A percentile compares a stretch with the other conserved stretches of the same genome.
Conservation (phyloP, 2,329 filamentous ascomycete genomes). For the Thielaviopsis musarum region DNA sequence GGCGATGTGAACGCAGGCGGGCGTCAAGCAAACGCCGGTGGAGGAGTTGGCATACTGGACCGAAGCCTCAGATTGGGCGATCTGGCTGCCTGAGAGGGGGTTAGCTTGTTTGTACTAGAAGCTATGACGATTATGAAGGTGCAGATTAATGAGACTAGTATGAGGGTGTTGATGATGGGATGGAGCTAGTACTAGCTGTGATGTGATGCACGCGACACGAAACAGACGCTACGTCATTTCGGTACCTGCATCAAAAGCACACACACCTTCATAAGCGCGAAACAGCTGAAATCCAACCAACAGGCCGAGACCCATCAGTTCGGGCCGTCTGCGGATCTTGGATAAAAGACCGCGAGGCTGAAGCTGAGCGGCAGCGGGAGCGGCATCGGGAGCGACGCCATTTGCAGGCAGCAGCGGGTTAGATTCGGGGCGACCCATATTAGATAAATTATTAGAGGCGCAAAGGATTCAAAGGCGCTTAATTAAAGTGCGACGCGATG, state of each 20-base stretch:
- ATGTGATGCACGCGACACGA: neutral
- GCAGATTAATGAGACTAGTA: too few relatives aligned
- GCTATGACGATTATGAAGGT: neutral
- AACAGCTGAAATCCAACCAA: constrained; percentile 4
- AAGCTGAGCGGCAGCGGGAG: neutral
- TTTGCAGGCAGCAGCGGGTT: neutral
- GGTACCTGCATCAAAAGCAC: neutral
- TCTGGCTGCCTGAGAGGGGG: neutral
- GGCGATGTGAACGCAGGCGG: constrained; percentile 19
- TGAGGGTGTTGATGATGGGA: neutral
- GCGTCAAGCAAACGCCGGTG: constrained; percentile 15
- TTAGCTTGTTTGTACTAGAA: neutral
- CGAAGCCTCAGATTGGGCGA: neutral
- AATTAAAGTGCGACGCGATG: neutral
- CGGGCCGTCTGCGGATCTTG: neutral
- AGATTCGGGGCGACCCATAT: constrained; percentile 4
- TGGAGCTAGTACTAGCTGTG: too few relatives aligned
- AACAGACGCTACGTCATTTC: neutral
- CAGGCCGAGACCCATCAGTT: constrained; percentile 1
- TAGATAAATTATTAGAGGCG: constrained; percentile 13
- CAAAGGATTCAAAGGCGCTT: constrained; percentile 18
- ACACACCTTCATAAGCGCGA: constrained; percentile 3
- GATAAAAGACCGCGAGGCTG: constrained; percentile 3
- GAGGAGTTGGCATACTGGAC: neutral
- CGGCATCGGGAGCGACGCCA: neutral